Evolutionary conservation across 2,329 filamentous ascomycete genomes (phyloP), one percentile per base, ranked within the genome.

Genomic region (Trichoderma hamatum): DNA sequence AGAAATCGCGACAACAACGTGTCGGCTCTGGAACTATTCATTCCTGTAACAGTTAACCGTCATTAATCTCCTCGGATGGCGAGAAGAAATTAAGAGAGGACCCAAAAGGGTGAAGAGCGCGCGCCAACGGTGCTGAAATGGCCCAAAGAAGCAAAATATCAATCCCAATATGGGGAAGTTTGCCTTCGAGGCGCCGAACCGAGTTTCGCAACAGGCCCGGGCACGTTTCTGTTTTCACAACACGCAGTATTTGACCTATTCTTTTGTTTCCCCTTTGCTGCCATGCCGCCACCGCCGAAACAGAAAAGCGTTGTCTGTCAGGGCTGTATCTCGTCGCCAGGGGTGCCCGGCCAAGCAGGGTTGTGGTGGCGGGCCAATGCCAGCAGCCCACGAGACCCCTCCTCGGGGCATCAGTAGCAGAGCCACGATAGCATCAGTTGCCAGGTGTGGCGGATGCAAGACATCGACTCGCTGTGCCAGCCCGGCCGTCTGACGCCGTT

Each of bases 381-480:
- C 73, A 71, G 69, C 72, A 72, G 75, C 73, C 73, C 76, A 78
- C 76, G 73, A 72, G 74, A 75, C 75, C 74, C 72, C 60, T 69
- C 39, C 71, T 69, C 61, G 68, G 64, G 67, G 65, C 72, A 69
- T 74, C 72, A 74, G 78, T 74, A 75, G 77, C 76, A 76, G 74
- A 63, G 70, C 69, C 68, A 69, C 62, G 54, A 69, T 52, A 56
- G 69, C 52, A 55, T 21, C 26, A 67, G 36, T 54, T 59, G 49
- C 67, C 64, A 68, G 56, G 62, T 46, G 66, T 63, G 69, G 70
- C 72, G 59, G 68, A 78, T 78, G 78, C 77, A 78, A 75, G 75
- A 78, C 79, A 83, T 83, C 79, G 78, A 82, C 80, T 83, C 79
- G 80, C 78, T 78, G 75, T 75, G 73, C 68, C 74, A 74, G 72